Evolutionary conservation across 768 basidiomycete genomes (phyloP), one percentile per base, ranked within the genome.

Genomic region (Termitomyces sp.): DNA sequence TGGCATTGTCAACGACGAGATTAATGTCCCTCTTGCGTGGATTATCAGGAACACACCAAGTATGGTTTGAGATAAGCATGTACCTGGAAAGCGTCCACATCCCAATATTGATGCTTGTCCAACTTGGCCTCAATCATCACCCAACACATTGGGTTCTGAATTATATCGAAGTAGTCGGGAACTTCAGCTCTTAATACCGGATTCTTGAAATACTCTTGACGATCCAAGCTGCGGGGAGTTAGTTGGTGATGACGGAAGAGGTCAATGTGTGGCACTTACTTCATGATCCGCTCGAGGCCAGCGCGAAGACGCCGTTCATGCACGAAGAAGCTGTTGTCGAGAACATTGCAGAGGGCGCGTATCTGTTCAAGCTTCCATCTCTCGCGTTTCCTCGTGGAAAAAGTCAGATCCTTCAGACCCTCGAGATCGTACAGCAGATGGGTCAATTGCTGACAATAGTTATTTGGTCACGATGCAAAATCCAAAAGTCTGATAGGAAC

Each of bases 81-180:
- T 60, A 85, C 91, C 70, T 85, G 82, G 73, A 98, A 95, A 4
- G 79, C 69, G 32, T 84, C 76, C 0, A 89, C 69, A 65, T 91
- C 84, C 76, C 86, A 85, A 69, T 98, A 98, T 65, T 88, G 83
- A 57, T 91, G 87, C 35, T 78, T 76, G 51, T 95, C 89, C 30
- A 99, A 74, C 68, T 91, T 96, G 28, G 73, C 70, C 45, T 91
- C 87, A 65, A 99, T 96, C 28, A 77, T 78, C 12, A 77, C 78
- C 85, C 95, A 94, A 58, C 87, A 88, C 92, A 97, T 97, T 0
- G 97, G 97, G 3, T 79, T 74, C 63, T 84, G 79, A 64, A 99
- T 79, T 35, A 97, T 76, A 45, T 92, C 88, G 65, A 89, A 93
- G 68, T 99, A 99, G 66, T 98, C 95, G 1, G 90, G 91, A 0